These are phyloP conservation scores for Escallonia rubra DNA, from an alignment of 129 eudicot species.

Conservation along the genomic window DNA sequence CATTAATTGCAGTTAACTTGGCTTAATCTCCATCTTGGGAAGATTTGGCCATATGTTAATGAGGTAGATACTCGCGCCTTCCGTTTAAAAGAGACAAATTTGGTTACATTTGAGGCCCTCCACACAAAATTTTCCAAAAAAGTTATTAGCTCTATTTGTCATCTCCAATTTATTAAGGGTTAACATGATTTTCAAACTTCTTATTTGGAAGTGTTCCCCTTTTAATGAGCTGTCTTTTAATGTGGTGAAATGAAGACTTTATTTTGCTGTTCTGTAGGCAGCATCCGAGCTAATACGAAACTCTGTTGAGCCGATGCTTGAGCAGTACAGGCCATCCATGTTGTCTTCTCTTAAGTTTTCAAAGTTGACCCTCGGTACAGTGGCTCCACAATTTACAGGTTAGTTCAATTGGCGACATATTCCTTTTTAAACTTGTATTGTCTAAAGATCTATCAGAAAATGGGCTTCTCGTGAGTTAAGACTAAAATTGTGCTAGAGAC, in stretches of 20 bases:
- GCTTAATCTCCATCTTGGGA: constrained; percentile 66
- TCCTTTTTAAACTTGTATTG: too few species aligned
- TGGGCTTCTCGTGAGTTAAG: too few species aligned
- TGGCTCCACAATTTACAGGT: constrained; percentile 96
- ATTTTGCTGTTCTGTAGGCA: constrained; percentile 54
- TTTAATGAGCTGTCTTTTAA: too few species aligned
- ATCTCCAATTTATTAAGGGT: too few species aligned
- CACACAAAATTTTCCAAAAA: too few species aligned
- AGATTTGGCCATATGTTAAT: constrained; percentile 92
- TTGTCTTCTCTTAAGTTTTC: constrained; percentile 70
- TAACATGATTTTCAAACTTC: too few species aligned
- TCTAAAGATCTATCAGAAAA: too few species aligned
- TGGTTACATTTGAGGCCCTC: too few species aligned
- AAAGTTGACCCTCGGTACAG: constrained; percentile 87
- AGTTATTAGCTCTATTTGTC: too few species aligned
- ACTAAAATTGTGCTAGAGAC: too few species aligned
- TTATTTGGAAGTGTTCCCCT: too few species aligned
- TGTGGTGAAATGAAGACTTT: background rate
- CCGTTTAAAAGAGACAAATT: too few species aligned
- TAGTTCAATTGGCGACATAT: background rate
- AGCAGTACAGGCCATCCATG: constrained; percentile 72
- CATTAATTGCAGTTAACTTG: constrained; percentile 57
- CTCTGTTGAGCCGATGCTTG: constrained; percentile 90
- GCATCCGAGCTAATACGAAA: constrained; percentile 82
- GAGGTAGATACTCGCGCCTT: constrained; percentile 32